Evolutionary conservation across 169 alveolate species (phyloP), one percentile per base, ranked within the genome.

Genomic region (Miamiensis avidus): DNA sequence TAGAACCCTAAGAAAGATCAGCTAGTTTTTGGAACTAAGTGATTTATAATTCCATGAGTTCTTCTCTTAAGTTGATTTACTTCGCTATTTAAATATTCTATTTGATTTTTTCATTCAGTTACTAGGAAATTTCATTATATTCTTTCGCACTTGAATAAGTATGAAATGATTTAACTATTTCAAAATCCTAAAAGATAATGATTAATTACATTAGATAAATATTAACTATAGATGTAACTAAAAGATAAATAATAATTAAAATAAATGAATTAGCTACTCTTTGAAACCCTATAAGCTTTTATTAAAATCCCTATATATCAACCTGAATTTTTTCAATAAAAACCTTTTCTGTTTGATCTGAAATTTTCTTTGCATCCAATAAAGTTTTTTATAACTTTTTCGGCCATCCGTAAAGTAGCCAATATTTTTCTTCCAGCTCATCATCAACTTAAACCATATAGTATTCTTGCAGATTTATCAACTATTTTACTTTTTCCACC

Each of bases 51-150:
- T 34, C 74, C 11, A 79, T 29, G 11, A 79, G 64, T 64, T 72
- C 32, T 64, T 79, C 74, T 29, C 84, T 79, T 29, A 29, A n/a
- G 64, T 34, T 65, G 29, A 79, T 49, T 20, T 49, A 49, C 20
- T 49, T 20, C 4, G 26, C 4, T 11, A 49, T 11, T 49, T 49
- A 4, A 11, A 49, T 49, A 11, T 11, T 11, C 4, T 49, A 11
- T 49, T 49, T 49, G 4, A 49, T 49, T 49, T 49, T 49, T 49
- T 49, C 69, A 4, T 49, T 49, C 20, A 49, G 20, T 11, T 49
- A 11, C 20, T 49, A 49, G 69, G 26, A 4, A 49, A 20, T 20
- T 20, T 11, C 69, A 49, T 49, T 49, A 49, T 49, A 11, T 49
- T 49, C 69, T 49, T 49, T 49, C 20, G 69, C 69, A 49, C 20